Conservation (phyloP, 176 grass and related monocot genomes). For the Oryza meyeriana region DNA sequence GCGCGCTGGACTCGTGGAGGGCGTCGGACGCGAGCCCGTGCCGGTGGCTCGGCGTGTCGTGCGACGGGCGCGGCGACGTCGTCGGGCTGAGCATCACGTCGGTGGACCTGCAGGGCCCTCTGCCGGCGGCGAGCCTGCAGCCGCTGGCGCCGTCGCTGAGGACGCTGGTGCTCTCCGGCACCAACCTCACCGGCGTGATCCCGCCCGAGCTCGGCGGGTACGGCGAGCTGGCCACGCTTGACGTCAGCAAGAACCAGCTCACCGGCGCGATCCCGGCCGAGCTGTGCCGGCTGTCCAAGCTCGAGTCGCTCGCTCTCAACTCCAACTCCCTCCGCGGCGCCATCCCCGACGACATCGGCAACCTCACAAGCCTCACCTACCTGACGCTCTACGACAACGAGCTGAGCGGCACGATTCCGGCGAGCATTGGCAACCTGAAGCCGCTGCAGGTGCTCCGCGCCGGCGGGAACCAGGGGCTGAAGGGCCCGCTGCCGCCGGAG, state of each 20-base stretch:
- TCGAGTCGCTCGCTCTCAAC: constrained; percentile 64
- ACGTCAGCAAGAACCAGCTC: constrained; percentile 91
- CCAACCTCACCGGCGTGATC: constrained; percentile 79
- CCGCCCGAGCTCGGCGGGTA: constrained; percentile 50
- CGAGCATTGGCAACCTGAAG: constrained; percentile 67
- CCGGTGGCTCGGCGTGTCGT: constrained; percentile 68
- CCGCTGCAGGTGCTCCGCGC: constrained; percentile 77
- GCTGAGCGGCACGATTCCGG: constrained; percentile 60
- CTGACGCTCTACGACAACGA: constrained; percentile 81
- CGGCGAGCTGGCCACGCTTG: constrained; percentile 46
- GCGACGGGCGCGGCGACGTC: constrained; percentile 60
- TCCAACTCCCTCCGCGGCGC: constrained; percentile 80
- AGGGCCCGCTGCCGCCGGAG: constrained; percentile 65
- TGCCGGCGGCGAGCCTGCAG: constrained; percentile 64
- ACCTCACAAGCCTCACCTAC: constrained; percentile 53
- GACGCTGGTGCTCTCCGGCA: constrained; percentile 66
- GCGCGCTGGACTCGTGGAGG: constrained; percentile 68
- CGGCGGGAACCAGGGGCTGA: constrained; percentile 76
- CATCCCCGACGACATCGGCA: constrained; percentile 66
- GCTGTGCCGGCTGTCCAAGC: constrained; percentile 63
- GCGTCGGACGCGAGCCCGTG: constrained; percentile 64
- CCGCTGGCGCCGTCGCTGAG: constrained; percentile 49
- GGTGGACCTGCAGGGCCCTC: constrained; percentile 57
- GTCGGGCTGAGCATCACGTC: constrained; percentile 55
- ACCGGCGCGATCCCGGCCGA: constrained; percentile 61